phyloP scores from a whole-genome alignment of 352 stramenopile genomes.

The Phytophthora sojae region DNA sequence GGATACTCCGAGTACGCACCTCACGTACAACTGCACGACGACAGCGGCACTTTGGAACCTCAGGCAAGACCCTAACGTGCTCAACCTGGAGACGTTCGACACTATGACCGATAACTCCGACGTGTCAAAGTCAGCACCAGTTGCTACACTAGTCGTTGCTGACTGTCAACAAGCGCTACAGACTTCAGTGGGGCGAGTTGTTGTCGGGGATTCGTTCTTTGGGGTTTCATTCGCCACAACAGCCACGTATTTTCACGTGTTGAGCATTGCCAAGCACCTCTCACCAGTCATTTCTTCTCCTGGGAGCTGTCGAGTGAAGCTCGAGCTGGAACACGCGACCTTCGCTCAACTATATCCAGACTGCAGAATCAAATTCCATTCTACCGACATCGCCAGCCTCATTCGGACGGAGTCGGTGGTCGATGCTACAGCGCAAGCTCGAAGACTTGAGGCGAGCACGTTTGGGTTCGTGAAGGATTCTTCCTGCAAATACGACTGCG shows the following conservation, averaged over 20 bases:
- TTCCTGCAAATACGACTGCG: slow-evolving; percentile 27
- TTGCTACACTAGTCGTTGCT: background rate
- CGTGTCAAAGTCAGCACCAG: background rate
- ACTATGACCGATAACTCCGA: background rate
- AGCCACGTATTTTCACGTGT: slow-evolving; percentile 21
- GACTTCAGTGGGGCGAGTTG: slow-evolving; percentile 16
- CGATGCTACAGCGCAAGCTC: background rate
- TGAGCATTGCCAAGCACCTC: background rate
- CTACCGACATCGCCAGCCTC: slow-evolving; percentile 29
- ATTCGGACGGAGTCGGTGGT: slow-evolving; percentile 17
- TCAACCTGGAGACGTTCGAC: slow-evolving; percentile 13
- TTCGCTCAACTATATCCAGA: slow-evolving; percentile 33
- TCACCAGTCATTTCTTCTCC: background rate
- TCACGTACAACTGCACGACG: slow-evolving; percentile 33
- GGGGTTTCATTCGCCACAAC: background rate
- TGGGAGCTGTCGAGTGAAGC: slow-evolving; percentile 10
- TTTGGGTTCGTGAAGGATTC: slow-evolving; percentile 33
- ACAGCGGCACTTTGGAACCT: slow-evolving; percentile 28
- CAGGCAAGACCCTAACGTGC: slow-evolving; percentile 18
- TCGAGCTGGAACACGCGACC: slow-evolving; percentile 21
- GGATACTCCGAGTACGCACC: slow-evolving; percentile 15
- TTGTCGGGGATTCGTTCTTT: slow-evolving; percentile 20
- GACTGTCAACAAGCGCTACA: slow-evolving; percentile 4
- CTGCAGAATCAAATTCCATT: slow-evolving; percentile 33
- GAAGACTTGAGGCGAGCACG: slow-evolving; percentile 19